Evolutionary conservation across 2,329 filamentous ascomycete genomes (phyloP), one percentile per base, ranked within the genome.

Genomic region (Aspergillus sp.): DNA sequence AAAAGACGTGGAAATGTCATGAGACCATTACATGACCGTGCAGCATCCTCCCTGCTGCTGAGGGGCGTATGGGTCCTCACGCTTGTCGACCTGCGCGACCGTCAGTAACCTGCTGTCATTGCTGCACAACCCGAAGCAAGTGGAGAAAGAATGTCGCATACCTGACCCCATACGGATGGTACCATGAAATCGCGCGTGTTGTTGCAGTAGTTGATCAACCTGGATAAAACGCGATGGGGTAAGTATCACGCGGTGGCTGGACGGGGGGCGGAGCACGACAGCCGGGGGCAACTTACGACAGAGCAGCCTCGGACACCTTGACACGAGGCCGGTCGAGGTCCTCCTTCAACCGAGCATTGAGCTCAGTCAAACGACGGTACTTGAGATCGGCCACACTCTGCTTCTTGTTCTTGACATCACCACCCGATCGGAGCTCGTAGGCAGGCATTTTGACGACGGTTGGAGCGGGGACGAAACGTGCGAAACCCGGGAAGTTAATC

Each of bases 131-230:
- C 10, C 2, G 28, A 32, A 32, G n/a, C 12, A 7, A 19, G 9
- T 55, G 52, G 38, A 38, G 13, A 23, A 8, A 23, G 8, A 4
- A 21, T 43, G 62, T 66, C 64, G 68, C 73, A 71, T 81, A 88
- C 86, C 63, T 89, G 87, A 69, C 94, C 94, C 95, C 95, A 99
- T 78, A 96, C 91, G 57, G 92, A 96, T 55, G 93, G 93, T 59
- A 98, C 93, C 95, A 99, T 98, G 83, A 96, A 98, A 78, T 99
- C 95, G 79, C 94, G 91, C 70, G 95, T 97, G 79, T 91, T 93
- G 80, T 96, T 96, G 81, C 94, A 98, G 82, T 98, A 98, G 70
- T 92, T 91, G 78, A 98, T 98, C 78, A 98, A 91, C 79, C 95
- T 99, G 74, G 66, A 61, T 30, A 55, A 60, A 67, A 48, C 47